These are phyloP conservation scores for Naganishia liquefaciens DNA, from an alignment of 1,284 basidiomycete species.

Conservation along the genomic window DNA sequence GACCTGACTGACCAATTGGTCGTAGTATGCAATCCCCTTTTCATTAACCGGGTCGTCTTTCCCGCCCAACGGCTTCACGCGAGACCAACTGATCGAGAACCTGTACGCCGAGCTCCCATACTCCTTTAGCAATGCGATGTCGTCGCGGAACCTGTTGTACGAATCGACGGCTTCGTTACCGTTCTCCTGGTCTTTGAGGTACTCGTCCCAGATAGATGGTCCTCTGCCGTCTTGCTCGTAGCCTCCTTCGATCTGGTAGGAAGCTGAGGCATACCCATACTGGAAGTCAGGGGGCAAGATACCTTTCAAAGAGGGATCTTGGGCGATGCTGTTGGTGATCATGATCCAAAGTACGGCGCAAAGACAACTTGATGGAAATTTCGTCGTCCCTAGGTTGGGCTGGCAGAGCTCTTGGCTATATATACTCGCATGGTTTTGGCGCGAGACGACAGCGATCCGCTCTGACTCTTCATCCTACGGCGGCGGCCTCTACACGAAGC, in stretches of 20 bases:
- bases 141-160: slow-evolving; percentile 62
- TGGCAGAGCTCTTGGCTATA: too few species aligned
- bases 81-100: slow-evolving; percentile 75
- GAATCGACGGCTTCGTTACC: slow-evolving; percentile 38
- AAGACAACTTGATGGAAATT: too few species aligned
- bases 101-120: slow-evolving; percentile 64
- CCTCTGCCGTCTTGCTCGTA: slow-evolving; percentile 39
- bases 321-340: slow-evolving; percentile 1
- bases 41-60: slow-evolving; percentile 69
- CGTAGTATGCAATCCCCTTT: slow-evolving; percentile 62
- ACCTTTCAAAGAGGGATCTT: slow-evolving; percentile 11
- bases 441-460: too few species aligned
- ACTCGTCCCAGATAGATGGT: slow-evolving; percentile 58
- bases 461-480: too few species aligned
- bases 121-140: slow-evolving; percentile 63
- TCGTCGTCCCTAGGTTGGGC: too few species aligned
- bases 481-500: too few species aligned
- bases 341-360: slow-evolving; percentile 5
- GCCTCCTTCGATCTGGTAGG: slow-evolving; percentile 44
- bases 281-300: slow-evolving; percentile 61
- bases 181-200: slow-evolving; percentile 60
- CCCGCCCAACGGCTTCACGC: slow-evolving; percentile 68
- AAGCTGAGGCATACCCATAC: slow-evolving; percentile 67
- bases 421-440: too few species aligned
- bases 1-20: slow-evolving; percentile 49